A percentile compares a stretch with the other conserved stretches of the same genome.
These are phyloP conservation scores for Monosporascus sp. DNA, from an alignment of 2,329 filamentous ascomycete genomes.

Conservation along the genomic window DNA sequence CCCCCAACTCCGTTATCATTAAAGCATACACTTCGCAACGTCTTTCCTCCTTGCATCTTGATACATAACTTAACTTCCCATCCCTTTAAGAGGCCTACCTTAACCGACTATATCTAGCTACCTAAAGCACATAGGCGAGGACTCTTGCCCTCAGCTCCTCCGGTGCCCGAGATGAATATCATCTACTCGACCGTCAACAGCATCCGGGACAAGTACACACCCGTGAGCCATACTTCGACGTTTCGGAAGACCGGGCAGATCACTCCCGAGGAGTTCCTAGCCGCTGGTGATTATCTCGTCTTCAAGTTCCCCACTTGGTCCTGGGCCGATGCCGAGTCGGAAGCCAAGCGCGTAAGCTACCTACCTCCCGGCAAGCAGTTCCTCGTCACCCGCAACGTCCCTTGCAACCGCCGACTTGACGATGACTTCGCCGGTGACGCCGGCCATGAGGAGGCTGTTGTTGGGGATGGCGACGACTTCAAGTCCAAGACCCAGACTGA, in stretches of 20 bases:
- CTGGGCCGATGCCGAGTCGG: conserved; percentile 85
- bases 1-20: too few species aligned
- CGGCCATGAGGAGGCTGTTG: conserved; percentile 79
- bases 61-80: too few species aligned
- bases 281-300: conserved; percentile 93
- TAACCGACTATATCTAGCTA: not conserved
- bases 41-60: too few species aligned
- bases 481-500: conserved; percentile 45
- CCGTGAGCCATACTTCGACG: conserved; percentile 82
- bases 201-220: conserved; percentile 85
- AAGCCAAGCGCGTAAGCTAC: conserved; percentile 70
- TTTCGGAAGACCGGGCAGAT: conserved; percentile 94
- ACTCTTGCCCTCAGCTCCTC: not conserved
- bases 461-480: conserved; percentile 69
- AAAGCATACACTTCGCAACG: too few species aligned
- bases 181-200: conserved; percentile 89
- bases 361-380: conserved; percentile 91
- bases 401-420: conserved; percentile 84
- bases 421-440: conserved; percentile 89
- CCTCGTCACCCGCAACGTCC: conserved; percentile 88
- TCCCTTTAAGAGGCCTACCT: not conserved
- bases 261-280: conserved; percentile 93
- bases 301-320: conserved; percentile 99
- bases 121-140: not conserved
- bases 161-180: conserved; percentile 64